phyloP scores from a whole-genome alignment of 192 early-diverging fungal genomes.

The Backusella parvicylindrica region DNA sequence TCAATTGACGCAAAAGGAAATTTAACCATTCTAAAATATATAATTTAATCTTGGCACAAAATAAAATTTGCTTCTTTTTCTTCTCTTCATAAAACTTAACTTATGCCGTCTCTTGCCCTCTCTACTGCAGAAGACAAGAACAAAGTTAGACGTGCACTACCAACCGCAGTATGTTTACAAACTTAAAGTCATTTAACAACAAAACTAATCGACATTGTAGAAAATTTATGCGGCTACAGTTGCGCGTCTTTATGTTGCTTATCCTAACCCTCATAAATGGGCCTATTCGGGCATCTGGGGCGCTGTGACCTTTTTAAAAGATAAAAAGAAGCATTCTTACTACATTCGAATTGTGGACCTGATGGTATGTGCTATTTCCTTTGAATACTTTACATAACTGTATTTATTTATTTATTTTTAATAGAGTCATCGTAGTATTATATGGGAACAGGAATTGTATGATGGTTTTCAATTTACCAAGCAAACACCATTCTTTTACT shows the following conservation, averaged over 20 bases:
- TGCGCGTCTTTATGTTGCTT: slow-evolving; percentile 74
- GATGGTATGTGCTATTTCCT: slow-evolving; percentile 30
- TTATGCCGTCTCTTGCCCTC: slow-evolving; percentile 39
- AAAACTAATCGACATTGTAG: slow-evolving; percentile 32
- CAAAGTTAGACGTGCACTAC: slow-evolving; percentile 24
- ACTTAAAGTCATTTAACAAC: too few relatives aligned
- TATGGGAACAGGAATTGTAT: slow-evolving; percentile 84
- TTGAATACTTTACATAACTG: neutral
- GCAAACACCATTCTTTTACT: slow-evolving; percentile 65
- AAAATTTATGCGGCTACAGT: slow-evolving; percentile 79
- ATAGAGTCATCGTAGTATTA: slow-evolving; percentile 50
- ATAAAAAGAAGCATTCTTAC: slow-evolving; percentile 60
- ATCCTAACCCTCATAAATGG: slow-evolving; percentile 65
- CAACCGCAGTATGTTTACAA: slow-evolving; percentile 27
- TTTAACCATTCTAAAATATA: neutral
- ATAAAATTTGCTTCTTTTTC: slow-evolving; percentile 18
- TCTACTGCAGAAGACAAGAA: slow-evolving; percentile 35
- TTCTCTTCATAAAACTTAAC: slow-evolving; percentile 11
- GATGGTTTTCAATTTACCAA: slow-evolving; percentile 63
- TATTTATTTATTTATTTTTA: neutral
- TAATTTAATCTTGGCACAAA: neutral
- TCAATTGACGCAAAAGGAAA: neutral
- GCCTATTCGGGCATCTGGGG: slow-evolving; percentile 71
- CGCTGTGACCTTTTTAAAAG: slow-evolving; percentile 64
- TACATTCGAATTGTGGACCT: slow-evolving; percentile 68